Evolutionary conservation across 73 alveolate genomes (phyloP).

Genomic region (Tetrahymena thermophila): DNA sequence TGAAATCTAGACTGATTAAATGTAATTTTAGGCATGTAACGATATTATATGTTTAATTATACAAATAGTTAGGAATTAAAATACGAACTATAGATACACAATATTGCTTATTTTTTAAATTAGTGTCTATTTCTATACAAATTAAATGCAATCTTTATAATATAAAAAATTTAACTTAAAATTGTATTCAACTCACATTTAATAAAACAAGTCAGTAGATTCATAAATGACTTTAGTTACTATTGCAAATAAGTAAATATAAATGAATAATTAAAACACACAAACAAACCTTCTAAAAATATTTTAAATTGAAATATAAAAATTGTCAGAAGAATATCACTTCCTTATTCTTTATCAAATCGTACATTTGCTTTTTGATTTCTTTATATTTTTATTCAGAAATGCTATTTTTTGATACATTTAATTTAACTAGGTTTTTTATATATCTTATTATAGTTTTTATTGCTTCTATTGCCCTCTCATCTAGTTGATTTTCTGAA

Average conservation of each 20-base stretch:
- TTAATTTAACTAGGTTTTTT: not conserved
- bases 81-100: not conserved
- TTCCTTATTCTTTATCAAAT: not conserved
- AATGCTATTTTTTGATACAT: not conserved
- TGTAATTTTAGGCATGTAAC: not conserved
- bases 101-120: not conserved
- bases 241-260: not conserved
- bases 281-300: not conserved
- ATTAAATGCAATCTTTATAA: not conserved
- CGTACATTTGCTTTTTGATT: not conserved
- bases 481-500: not conserved
- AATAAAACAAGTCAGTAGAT: not conserved
- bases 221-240: not conserved
- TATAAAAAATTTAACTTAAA: too few relatives aligned
- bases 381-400: not conserved
- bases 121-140: not conserved
- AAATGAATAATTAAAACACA: not conserved
- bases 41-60: not conserved
- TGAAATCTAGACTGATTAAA: not conserved
- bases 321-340: not conserved
- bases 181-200: not conserved
- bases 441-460: not conserved
- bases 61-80: not conserved
- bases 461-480: not conserved
- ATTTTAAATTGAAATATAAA: not conserved